Evolutionary conservation across 208 protist species (phyloP).

Genomic region (Wallacemonas sp.): DNA sequence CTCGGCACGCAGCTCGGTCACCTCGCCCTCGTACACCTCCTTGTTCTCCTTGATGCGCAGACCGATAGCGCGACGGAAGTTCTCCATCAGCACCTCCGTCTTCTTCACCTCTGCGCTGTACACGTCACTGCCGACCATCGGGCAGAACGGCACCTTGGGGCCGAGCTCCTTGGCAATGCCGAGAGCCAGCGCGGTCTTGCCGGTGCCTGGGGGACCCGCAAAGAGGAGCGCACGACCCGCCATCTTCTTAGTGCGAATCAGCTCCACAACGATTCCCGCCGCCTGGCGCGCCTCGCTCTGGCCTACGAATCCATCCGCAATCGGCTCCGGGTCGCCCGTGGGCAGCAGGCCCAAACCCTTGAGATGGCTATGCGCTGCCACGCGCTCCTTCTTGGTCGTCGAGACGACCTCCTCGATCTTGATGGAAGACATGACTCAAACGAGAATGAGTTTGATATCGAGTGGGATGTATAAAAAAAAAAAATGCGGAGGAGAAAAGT

Average conservation of each 20-base stretch:
- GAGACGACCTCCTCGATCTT: conserved; percentile 97
- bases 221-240: conserved; percentile 99
- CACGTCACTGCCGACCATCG: conserved; percentile 99
- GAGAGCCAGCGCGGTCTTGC: conserved; percentile 98
- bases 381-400: conserved; percentile 95
- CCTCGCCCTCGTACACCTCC: conserved; percentile 99
- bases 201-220: conserved; percentile 98
- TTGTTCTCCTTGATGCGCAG: conserved; percentile 99
- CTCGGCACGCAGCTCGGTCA: conserved; percentile 98
- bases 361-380: conserved; percentile 99
- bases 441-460: no score
- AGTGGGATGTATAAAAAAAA: neutral
- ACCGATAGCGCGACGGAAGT: conserved; percentile 99
- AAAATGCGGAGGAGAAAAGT: neutral
- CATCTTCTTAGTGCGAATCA: conserved; percentile 99
- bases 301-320: conserved; percentile 97
- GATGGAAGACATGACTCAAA: conserved; percentile 82
- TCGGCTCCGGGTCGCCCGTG: conserved; percentile 84
- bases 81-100: conserved; percentile 99
- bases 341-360: conserved; percentile 98
- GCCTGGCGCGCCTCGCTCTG: conserved; percentile 98
- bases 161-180: conserved; percentile 99
- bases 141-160: conserved; percentile 99
- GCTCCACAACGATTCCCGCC: conserved; percentile 97
- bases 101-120: conserved; percentile 99